Evolutionary conservation across 768 basidiomycete species (phyloP), one percentile per base, ranked within the genome.

Genomic region (Amanita subjunquillea): DNA sequence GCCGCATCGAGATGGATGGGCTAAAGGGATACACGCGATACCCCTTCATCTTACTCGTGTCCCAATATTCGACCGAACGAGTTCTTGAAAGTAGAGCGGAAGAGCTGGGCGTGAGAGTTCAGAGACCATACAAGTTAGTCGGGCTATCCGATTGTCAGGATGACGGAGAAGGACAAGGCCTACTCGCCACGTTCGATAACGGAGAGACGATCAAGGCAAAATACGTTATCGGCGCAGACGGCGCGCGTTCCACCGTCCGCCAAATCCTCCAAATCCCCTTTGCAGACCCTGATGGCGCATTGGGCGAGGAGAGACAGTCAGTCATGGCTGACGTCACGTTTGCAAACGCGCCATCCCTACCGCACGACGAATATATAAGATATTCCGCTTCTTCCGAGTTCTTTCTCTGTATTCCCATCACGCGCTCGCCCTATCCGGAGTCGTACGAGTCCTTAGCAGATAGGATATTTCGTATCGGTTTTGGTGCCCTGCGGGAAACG

Each of bases 181-280:
- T 71, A 8, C 67, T 74, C 12, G 75, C 74, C n/a, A 56, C 60
- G 0, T 77, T 80, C 55, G 74, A 78, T 22, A 67, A 69, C 44
- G 78, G 77, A 3, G 67, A 67, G 36, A 59, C 64, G 7, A 67
- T 79, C 30, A 67, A 60, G 3, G 62, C 77, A 13, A 69, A 67
- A 32, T 78, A 76, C 58, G 70, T 79, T 4, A 57, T 80, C 34
- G 78, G 75, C 17, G 77, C 78, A 4, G 78, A 80, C 57, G 78
- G 79, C 2, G 63, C 75, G 3, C 68, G 60, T 53, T 80, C 77
- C 0, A 56, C 59, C 34, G 78, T 78, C 57, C 75, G 78, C 43
- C 59, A 65, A 15, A 52, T 66, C 41, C 61, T 67, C 1, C 71
- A 71, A 0, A 69, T 79, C 42, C 60, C 61, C 10, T 79, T 77